Evolutionary conservation across 2,329 filamentous ascomycete species (phyloP), one percentile per base, ranked within the genome.

Genomic region (Colletotrichum shisoi): DNA sequence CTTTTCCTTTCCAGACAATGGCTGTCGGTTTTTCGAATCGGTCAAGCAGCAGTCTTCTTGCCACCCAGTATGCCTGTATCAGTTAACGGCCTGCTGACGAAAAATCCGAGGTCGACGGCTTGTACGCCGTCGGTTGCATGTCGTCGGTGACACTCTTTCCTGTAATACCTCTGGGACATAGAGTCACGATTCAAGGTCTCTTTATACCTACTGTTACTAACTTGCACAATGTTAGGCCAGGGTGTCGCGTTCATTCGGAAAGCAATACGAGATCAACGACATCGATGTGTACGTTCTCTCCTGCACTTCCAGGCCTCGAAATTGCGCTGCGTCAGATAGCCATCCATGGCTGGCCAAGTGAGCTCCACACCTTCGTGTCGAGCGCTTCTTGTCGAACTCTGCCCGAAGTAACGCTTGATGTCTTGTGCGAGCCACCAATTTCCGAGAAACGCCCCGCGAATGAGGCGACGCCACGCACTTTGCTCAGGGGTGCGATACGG

Each of bases 391-490:
- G 48, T 34, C 15, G 8, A 44, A 45, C 17, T 9, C 37, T 6
- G 12, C n/a, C n/a, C 6, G 9, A 13, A 21, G n/a, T 11, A 60
- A 19, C 45, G 27, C 19, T 31, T 51, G 46, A 40, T 21, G 34
- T 19, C 24, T 51, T n/a, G 39, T 31, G 37, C 31, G 31, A 49
- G 31, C 15, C 34, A 15, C 40, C 31, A 15, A 6, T 9, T 52
- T 52, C 49, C 8, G n/a, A 9, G 31, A 21, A 3, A 9, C 15
- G 31, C 15, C 21, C 34, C 17, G 44, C 60, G 44, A 62, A 57
- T 62, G 51, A 17, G 52, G 44, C 34, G 11, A 19, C 34, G 60
- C 60, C 60, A 62, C 60, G 57, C 49, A 9, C 27, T n/a, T 13
- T 31, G 8, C n/a, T 37, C 17, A 17, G 11, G 17, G 31, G 34